Conservation (phyloP, 306 rosid species). For the Prunus fruticosa region DNA sequence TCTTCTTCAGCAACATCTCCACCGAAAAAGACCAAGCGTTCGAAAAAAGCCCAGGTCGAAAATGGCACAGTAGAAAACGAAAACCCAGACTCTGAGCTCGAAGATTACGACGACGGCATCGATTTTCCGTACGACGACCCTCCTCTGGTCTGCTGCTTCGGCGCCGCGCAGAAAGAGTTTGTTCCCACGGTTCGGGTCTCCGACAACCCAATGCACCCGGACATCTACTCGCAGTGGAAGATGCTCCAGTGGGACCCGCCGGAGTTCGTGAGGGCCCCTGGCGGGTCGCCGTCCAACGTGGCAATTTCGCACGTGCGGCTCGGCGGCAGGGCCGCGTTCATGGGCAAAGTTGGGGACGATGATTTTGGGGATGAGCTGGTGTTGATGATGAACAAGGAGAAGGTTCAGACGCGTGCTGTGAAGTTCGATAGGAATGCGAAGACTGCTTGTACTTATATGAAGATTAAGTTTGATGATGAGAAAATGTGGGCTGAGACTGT, state of each 20-base stretch:
- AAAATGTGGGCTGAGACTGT: constrained; percentile 58
- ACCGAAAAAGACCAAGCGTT: constrained; percentile 38
- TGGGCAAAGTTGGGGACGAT: constrained; percentile 85
- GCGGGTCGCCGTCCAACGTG: constrained; percentile 75
- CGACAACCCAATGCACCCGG: constrained; percentile 72
- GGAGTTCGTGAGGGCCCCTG: constrained; percentile 80
- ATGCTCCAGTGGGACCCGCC: constrained; percentile 99
- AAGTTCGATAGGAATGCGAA: constrained; percentile 41
- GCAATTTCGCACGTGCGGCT: constrained; percentile 89
- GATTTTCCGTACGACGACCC: constrained; percentile 68
- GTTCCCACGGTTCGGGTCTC: constrained; percentile 79
- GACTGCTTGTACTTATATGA: constrained; percentile 62
- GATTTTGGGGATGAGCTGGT: constrained; percentile 68
- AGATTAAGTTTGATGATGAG: constrained; percentile 60
- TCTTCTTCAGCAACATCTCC: constrained; percentile 8
- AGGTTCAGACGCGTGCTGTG: constrained; percentile 79
- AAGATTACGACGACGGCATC: constrained; percentile 65
- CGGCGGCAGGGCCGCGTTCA: constrained; percentile 81
- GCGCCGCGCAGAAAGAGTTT: constrained; percentile 76
- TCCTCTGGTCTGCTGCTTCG: constrained; percentile 83
- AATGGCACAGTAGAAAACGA: constrained; percentile 30
- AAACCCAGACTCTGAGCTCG: constrained; percentile 22
- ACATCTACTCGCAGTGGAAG: constrained; percentile 85
- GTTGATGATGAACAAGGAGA: constrained; percentile 71
- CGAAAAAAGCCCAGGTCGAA: constrained; percentile 31